These are phyloP conservation scores for Tuber magnatum DNA, from an alignment of 495 filamentous ascomycete genomes.

Conservation along the genomic window DNA sequence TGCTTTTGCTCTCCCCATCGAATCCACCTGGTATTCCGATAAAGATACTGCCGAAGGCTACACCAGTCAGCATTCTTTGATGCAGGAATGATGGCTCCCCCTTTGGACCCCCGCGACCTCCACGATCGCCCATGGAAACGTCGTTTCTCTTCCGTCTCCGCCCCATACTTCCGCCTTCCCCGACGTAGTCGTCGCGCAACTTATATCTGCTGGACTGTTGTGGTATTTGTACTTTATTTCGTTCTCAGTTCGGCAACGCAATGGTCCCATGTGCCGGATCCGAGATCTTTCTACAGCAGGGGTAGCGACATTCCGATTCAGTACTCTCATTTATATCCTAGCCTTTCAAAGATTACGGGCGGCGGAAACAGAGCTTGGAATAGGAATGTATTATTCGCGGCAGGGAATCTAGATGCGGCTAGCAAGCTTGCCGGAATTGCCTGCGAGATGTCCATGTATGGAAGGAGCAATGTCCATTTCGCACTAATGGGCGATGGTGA, in stretches of 20 bases:
- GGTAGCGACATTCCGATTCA: constrained; percentile 24
- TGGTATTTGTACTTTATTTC: constrained; percentile 31
- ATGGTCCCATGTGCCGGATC: constrained; percentile 32
- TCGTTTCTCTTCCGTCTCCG: constrained; percentile 17
- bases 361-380: constrained; percentile 35
- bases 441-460: constrained; percentile 50
- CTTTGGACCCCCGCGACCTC: constrained; percentile 36
- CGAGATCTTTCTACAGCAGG: constrained; percentile 10
- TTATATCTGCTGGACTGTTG: constrained; percentile 27
- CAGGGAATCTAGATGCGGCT: constrained; percentile 48
- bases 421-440: constrained; percentile 52
- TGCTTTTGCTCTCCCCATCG: not conserved
- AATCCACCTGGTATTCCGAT: not conserved
- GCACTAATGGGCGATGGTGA: constrained; percentile 51
- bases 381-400: constrained; percentile 50
- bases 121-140: constrained; percentile 29
- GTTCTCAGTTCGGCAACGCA: constrained; percentile 27
- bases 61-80: constrained; percentile 8
- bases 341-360: constrained; percentile 15
- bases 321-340: constrained; percentile 30
- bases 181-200: constrained; percentile 39
- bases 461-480: constrained; percentile 50
- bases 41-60: not conserved
- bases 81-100: constrained; percentile 30
- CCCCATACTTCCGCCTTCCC: constrained; percentile 30